Evolutionary conservation across 2,329 filamentous ascomycete genomes (phyloP), one percentile per base, ranked within the genome.

Genomic region (Alternaria sp.): DNA sequence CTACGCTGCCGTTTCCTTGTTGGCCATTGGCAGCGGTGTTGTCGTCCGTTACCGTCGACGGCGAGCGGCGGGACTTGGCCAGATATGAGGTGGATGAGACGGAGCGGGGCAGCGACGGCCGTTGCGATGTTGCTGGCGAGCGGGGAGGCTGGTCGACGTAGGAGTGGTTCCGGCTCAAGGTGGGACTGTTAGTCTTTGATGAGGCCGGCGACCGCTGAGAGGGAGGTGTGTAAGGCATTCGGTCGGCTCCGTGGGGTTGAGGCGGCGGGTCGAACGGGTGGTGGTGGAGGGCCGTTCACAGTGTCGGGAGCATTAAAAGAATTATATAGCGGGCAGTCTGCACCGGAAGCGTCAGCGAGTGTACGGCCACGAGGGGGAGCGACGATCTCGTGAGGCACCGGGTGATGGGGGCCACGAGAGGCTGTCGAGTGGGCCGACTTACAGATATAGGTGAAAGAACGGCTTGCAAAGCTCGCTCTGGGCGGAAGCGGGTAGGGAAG

Each of bases 171-270:
- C 84, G 82, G 75, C 81, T 86, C 72, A 83, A 74, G 58, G 77
- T 80, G 68, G 84, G 85, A 69, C 83, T 86, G 73, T 78, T 82
- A 55, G 83, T 79, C 77, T 85, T 85, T 62, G 87, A 87, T 70
- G 85, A 83, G 74, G 84, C 83, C 79, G 87, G 87, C 72, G 87
- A 88, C 80, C 84, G 83, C 81, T 87, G 87, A 73, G 90, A 88
- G 67, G 92, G 92, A 65, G 92, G 92, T 81, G 92, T 96, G 85
- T 96, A 96, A 88, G 92, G 92, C 92, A 96, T 96, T 84, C 86
- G 81, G 79, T 75, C 79, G 77, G 74, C 77, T 81, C 77, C 68
- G 62, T 67, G 67, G 69, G 68, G 69, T 64, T 63, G 63, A 36
- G 57, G 67, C 70, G 73, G 75, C 71, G 69, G 74, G 68, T 76